phyloP scores from a whole-genome alignment of 352 stramenopile genomes.

The Phytophthora sansomeana region DNA sequence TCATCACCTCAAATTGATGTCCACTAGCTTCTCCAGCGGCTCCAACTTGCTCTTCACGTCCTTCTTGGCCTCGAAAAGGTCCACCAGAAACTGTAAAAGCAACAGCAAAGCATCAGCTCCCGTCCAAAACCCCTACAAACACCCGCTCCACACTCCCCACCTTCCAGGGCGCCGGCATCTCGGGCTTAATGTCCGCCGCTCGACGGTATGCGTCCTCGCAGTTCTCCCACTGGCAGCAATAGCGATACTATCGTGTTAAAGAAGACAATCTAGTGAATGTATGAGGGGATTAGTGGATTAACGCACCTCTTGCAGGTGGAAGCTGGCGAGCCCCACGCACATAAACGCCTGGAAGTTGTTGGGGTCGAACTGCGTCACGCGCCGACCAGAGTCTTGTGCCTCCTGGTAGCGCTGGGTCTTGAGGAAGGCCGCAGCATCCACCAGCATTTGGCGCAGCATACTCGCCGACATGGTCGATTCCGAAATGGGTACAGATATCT shows the following conservation, averaged over 20 bases:
- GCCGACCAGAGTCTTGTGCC: slow-evolving; percentile 67
- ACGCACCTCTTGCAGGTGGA: slow-evolving; percentile 73
- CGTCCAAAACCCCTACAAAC: neutral
- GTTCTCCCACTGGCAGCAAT: slow-evolving; percentile 61
- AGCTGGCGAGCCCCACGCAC: slow-evolving; percentile 80
- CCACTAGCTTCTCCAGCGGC: slow-evolving; percentile 75
- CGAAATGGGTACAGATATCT: neutral
- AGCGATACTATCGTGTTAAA: too few relatives aligned
- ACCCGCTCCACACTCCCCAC: slow-evolving; percentile 28
- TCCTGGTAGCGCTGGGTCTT: slow-evolving; percentile 82
- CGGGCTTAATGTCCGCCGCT: slow-evolving; percentile 73
- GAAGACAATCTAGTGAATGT: too few relatives aligned
- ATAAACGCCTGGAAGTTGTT: slow-evolving; percentile 88
- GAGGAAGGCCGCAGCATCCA: slow-evolving; percentile 72
- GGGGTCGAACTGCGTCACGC: slow-evolving; percentile 79
- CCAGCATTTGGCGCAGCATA: slow-evolving; percentile 82
- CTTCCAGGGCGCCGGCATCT: slow-evolving; percentile 85
- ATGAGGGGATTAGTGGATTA: neutral
- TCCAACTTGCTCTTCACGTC: slow-evolving; percentile 70
- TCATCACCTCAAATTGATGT: slow-evolving; percentile 68
- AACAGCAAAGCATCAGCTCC: slow-evolving; percentile 9
- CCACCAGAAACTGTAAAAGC: slow-evolving; percentile 68
- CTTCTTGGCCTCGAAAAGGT: slow-evolving; percentile 66
- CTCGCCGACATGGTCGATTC: slow-evolving; percentile 56
- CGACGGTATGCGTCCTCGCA: slow-evolving; percentile 72